Base-by-base conservation (phyloP, 345 rosid genomes). In the Rhodamnia rubescens region DNA sequence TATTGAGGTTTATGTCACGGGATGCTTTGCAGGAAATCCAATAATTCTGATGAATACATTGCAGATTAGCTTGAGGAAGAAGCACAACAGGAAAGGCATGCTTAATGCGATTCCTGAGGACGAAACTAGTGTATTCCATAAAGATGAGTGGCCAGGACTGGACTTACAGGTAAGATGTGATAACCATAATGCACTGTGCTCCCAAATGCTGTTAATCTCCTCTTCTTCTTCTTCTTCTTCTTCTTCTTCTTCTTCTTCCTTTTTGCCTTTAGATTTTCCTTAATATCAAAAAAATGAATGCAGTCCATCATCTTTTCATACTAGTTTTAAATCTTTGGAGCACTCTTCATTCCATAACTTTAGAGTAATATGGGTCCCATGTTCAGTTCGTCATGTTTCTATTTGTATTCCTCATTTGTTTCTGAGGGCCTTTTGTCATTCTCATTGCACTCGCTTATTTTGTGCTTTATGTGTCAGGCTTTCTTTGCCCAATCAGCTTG, bases 1-100 rank as follows among this genome's bases (percentile, higher is more conserved):
- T 85, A 87, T 97, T 86, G 98, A 97, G 91, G 99, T 97, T 58
- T 97, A 93, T 87, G 92, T 97, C 53, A 90, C 99, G 3, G 98
- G 98, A 40, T 92, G 91, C 85, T 95, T 92, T 89, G 90, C 93
- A 20, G 96, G 98, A 59, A 92, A 91, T 10, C 98, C 99, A 0
- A 91, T 97, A 78, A 95, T 97, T 83, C 85, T 97, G 83, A 95
- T 96, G 75, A 95, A 97, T 92, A 92, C 94, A 32, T 87, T 95
- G 90, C 94, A 92, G 90, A 92, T 93, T 86, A 88, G 88, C 88
- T 92, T 87, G 56, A 90, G 94, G 86, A 97, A 93, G 91, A 97
- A 94, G 89, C 93, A 90, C 44, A 87, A 74, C 32, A 91, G 93
- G 87, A 93, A 91, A 85, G 85, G 89, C 84, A 90, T 82, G 57